Conservation (phyloP, 2,329 filamentous ascomycete genomes). For the Diaporthe longicolla region DNA sequence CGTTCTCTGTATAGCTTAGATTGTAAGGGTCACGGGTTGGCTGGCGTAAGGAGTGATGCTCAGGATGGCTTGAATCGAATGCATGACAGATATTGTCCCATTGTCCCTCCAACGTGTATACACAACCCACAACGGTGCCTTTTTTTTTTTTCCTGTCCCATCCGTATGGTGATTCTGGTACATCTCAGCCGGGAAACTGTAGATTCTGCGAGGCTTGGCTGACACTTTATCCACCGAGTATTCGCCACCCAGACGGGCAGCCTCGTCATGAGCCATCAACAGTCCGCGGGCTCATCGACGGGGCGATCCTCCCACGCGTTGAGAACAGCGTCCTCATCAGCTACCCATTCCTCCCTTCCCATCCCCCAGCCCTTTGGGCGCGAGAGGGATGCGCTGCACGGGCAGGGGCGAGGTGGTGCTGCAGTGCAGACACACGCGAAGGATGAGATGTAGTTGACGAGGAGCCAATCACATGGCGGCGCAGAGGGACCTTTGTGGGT, state of each 20-base stretch:
- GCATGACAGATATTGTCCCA: not conserved
- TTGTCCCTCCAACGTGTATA: not conserved
- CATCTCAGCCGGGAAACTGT: not conserved
- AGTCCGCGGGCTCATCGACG: not conserved
- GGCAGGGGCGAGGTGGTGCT: not conserved
- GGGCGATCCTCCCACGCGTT: not conserved
- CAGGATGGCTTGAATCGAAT: constrained; percentile 1
- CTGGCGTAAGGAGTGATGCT: not conserved
- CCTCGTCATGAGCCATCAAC: constrained; percentile 22
- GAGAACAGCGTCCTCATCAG: not conserved
- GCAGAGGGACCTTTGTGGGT: not conserved
- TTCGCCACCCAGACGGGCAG: constrained; percentile 9
- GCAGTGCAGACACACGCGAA: constrained; percentile 4
- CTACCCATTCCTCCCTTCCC: too few species aligned
- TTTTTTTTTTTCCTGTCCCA: constrained; percentile 15
- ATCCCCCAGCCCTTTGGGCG: too few species aligned
- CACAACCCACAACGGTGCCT: constrained; percentile 1
- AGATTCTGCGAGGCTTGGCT: constrained; percentile 14
- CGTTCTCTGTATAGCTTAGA: not conserved
- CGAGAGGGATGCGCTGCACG: not conserved
- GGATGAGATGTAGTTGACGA: constrained; percentile 27
- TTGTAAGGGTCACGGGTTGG: not conserved
- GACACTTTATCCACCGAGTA: constrained; percentile 22
- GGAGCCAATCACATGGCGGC: not conserved
- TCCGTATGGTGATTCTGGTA: too few species aligned